Percentiles rank a stretch among this genome's conserved stretches.
These are phyloP conservation scores for Sungouiella thailandica DNA, from an alignment of 805 yeast species.

Conservation along the genomic window DNA sequence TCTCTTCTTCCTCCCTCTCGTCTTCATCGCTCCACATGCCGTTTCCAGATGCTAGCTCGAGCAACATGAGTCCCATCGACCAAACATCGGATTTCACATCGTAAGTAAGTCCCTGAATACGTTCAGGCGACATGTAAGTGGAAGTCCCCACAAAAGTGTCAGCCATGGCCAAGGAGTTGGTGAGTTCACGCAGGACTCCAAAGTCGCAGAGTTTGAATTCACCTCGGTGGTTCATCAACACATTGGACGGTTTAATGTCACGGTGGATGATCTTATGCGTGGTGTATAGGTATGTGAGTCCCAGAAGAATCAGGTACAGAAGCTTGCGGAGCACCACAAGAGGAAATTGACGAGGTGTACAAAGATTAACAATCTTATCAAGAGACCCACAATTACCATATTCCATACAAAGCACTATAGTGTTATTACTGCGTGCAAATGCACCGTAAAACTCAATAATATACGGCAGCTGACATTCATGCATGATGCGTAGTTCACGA, in stretches of 20 bases:
- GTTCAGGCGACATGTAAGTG: conserved; percentile 93
- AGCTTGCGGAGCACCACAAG: conserved; percentile 68
- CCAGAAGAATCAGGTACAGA: conserved; percentile 71
- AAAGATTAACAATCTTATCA: conserved; percentile 68
- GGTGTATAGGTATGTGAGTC: conserved; percentile 75
- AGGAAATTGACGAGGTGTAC: conserved; percentile 36
- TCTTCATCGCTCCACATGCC: conserved; percentile 73
- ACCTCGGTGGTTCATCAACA: conserved; percentile 79
- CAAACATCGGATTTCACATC: conserved; percentile 96
- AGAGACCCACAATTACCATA: conserved; percentile 93
- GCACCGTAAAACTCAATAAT: conserved; percentile 93
- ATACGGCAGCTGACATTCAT: conserved; percentile 78
- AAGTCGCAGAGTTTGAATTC: conserved; percentile 91
- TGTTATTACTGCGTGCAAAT: conserved; percentile 55
- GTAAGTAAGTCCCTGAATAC: conserved; percentile 92
- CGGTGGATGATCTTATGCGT: conserved; percentile 88
- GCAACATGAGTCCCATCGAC: conserved; percentile 89
- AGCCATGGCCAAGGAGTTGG: conserved; percentile 79
- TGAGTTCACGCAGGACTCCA: conserved; percentile 90
- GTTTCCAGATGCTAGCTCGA: conserved; percentile 82
- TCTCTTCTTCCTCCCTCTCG: conserved; percentile 22
- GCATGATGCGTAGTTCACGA: conserved; percentile 84
- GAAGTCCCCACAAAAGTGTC: conserved; percentile 98
- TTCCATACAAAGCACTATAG: conserved; percentile 91
- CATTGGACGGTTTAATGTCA: conserved; percentile 95